A percentile compares a stretch with the other conserved stretches of the same genome.
Evolutionary conservation across 352 stramenopile genomes (phyloP).

Genomic region (Phytophthora ohioensis): DNA sequence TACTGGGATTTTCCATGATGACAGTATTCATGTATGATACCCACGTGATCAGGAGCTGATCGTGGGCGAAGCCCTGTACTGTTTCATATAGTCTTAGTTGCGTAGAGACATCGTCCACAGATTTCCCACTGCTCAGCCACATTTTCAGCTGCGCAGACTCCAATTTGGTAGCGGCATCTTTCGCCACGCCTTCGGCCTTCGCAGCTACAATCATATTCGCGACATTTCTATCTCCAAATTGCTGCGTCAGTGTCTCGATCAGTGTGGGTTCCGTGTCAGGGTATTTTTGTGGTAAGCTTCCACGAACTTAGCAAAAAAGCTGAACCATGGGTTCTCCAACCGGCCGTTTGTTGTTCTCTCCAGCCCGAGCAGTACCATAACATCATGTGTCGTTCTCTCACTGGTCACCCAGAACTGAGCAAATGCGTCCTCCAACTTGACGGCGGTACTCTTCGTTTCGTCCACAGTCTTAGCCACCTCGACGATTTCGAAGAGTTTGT

Average conservation of each 20-base stretch:
- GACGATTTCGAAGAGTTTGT: not conserved
- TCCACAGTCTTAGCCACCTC: not conserved
- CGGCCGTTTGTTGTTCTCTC: too few relatives aligned
- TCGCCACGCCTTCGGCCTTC: not conserved
- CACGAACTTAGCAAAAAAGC: not conserved
- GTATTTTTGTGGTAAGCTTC: not conserved
- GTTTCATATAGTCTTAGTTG: not conserved
- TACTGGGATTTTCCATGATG: not conserved
- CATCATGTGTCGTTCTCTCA: not conserved
- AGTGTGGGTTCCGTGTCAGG: not conserved
- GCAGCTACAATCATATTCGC: not conserved
- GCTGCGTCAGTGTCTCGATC: not conserved
- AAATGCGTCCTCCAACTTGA: conserved; percentile 1
- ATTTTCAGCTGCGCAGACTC: not conserved
- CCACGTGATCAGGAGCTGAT: not conserved
- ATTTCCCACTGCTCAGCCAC: conserved; percentile 5
- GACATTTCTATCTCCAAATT: not conserved
- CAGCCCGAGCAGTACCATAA: too few relatives aligned
- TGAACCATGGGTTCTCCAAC: too few relatives aligned
- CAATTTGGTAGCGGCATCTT: not conserved
- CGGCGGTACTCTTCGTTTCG: not conserved
- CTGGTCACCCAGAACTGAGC: not conserved
- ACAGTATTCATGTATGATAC: not conserved
- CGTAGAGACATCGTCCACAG: not conserved
- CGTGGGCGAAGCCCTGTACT: not conserved